Percentiles rank a stretch among this genome's conserved stretches.
Conservation (phyloP, 2,329 filamentous ascomycete species). For the Xylariaceae sp. region DNA sequence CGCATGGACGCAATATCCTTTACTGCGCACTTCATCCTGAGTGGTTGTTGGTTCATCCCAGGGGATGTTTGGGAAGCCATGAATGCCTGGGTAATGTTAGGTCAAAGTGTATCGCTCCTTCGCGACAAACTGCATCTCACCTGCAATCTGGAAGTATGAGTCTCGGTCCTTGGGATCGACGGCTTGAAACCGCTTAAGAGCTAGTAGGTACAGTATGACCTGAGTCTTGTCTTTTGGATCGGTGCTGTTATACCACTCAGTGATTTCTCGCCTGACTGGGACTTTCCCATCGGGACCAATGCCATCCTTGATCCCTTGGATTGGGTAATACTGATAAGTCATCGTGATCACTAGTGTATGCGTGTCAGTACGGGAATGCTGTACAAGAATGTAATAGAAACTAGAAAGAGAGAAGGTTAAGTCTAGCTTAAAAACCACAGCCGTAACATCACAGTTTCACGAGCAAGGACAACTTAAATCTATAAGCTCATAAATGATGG, state of each 20-base stretch:
- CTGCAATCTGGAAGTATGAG: constrained; percentile 31
- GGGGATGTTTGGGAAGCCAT: constrained; percentile 25
- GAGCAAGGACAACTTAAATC: neutral
- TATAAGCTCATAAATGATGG: neutral
- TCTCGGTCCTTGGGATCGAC: constrained; percentile 23
- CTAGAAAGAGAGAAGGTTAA: neutral
- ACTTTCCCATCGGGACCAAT: constrained; percentile 22
- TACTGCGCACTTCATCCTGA: constrained; percentile 21
- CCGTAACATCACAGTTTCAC: neutral
- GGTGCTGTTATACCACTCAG: constrained; percentile 26
- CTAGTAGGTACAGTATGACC: constrained; percentile 27
- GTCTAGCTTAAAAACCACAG: neutral
- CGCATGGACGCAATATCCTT: constrained; percentile 30
- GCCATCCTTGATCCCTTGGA: constrained; percentile 31
- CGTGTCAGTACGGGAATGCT: neutral
- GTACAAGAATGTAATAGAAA: neutral
- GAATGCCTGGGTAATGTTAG: constrained; percentile 24
- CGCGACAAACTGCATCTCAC: neutral
- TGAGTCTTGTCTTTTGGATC: constrained; percentile 26
- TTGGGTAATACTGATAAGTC: constrained; percentile 30
- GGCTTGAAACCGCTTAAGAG: constrained; percentile 26
- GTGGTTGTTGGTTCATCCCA: constrained; percentile 28
- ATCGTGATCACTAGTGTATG: constrained; percentile 1
- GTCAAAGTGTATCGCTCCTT: neutral
- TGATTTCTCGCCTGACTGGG: constrained; percentile 28